These are phyloP conservation scores for Cladosporium sp. DNA, from an alignment of 2,329 filamentous ascomycete species.

Conservation along the genomic window DNA sequence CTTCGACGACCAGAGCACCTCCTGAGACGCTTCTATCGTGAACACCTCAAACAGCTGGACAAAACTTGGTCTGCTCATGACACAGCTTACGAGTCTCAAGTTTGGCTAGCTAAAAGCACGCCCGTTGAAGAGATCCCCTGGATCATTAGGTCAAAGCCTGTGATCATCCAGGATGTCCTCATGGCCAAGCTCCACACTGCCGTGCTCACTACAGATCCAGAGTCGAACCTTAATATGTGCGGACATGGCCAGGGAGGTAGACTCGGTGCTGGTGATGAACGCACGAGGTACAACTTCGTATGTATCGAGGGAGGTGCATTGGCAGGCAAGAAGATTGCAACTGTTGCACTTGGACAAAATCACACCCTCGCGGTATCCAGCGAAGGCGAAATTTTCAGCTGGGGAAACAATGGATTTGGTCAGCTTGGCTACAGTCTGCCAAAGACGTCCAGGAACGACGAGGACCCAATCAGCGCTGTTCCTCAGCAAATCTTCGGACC, in stretches of 20 bases:
- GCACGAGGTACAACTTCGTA: constrained; percentile 79
- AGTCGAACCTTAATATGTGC: constrained; percentile 88
- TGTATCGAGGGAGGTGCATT: constrained; percentile 74
- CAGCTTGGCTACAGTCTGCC: constrained; percentile 85
- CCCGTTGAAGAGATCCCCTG: constrained; percentile 61
- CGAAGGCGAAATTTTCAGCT: constrained; percentile 89
- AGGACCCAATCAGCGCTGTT: constrained; percentile 75
- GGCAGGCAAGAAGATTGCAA: constrained; percentile 66
- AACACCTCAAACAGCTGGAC: constrained; percentile 51
- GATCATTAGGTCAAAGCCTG: constrained; percentile 65
- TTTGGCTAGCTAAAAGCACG: constrained; percentile 21
- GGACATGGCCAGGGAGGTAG: constrained; percentile 88
- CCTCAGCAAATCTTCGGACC: constrained; percentile 90
- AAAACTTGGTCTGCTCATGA: constrained; percentile 38
- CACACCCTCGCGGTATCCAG: constrained; percentile 82
- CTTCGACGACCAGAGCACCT: constrained; percentile 75
- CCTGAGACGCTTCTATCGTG: constrained; percentile 66
- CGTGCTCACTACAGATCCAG: constrained; percentile 78
- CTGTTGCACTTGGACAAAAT: constrained; percentile 85
- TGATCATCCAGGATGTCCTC: constrained; percentile 74
- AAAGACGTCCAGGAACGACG: constrained; percentile 62
- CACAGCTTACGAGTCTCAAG: constrained; percentile 19
- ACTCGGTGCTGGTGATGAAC: constrained; percentile 84
- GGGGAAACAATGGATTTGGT: constrained; percentile 82
- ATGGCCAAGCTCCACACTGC: constrained; percentile 92